Evolutionary conservation across 2,329 filamentous ascomycete genomes (phyloP).

Genomic region (Domatiomyces globalis): DNA sequence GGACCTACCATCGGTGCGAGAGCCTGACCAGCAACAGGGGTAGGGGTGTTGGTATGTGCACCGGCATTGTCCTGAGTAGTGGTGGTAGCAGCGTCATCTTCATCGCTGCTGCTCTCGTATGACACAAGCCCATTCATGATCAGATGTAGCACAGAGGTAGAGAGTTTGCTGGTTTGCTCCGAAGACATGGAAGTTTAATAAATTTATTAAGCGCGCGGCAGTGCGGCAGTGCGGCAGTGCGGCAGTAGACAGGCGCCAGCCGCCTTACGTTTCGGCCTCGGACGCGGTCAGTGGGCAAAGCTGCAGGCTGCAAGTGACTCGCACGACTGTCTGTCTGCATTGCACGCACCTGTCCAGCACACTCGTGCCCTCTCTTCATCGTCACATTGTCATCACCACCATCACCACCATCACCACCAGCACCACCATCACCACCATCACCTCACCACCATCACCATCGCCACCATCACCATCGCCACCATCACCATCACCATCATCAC

Average conservation of each 20-base stretch:
- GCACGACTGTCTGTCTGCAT: background rate
- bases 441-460: background rate
- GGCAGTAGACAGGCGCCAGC: background rate
- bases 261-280: background rate
- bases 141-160: background rate
- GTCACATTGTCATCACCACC: background rate
- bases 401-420: conserved; percentile 1
- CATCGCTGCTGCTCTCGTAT: conserved; percentile 34
- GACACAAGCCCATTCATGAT: conserved; percentile 24
- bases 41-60: too few relatives aligned
- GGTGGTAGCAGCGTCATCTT: conserved; percentile 22
- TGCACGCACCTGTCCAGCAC: too few relatives aligned
- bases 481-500: background rate
- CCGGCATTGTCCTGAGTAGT: background rate
- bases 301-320: background rate
- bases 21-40: background rate
- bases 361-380: background rate
- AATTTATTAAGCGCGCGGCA: background rate
- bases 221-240: background rate
- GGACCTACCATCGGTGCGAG: conserved; percentile 13
- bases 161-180: too few relatives aligned
- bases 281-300: background rate
- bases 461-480: too few relatives aligned
- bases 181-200: too few relatives aligned
- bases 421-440: background rate